A percentile compares a stretch with the other conserved stretches of the same genome.
phyloP scores from a whole-genome alignment of 768 basidiomycete species.

The Dendrothele bispora region DNA sequence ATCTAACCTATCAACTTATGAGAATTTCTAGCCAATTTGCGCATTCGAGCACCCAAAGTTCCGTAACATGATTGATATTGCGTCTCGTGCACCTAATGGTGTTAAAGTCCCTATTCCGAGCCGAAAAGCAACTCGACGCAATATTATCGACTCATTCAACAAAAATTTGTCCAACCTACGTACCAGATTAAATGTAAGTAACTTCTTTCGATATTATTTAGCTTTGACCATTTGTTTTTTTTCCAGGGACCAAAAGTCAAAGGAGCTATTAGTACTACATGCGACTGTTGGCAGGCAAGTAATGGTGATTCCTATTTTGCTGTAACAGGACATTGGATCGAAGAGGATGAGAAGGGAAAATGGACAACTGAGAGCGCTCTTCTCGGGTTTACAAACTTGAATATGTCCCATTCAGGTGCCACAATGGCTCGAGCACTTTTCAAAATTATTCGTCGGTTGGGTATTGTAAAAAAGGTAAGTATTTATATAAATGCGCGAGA shows the following conservation, averaged over 20 bases:
- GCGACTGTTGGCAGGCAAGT: slow-evolving; percentile 40
- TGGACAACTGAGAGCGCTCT: slow-evolving; percentile 32
- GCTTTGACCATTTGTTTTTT: not conserved
- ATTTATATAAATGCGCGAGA: slow-evolving; percentile 2
- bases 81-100: slow-evolving; percentile 22
- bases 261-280: slow-evolving; percentile 32
- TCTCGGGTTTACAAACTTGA: slow-evolving; percentile 35
- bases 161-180: slow-evolving; percentile 13
- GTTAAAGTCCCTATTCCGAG: slow-evolving; percentile 23
- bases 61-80: slow-evolving; percentile 23
- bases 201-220: not conserved
- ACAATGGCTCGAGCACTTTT: slow-evolving; percentile 37
- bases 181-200: slow-evolving; percentile 18
- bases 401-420: slow-evolving; percentile 35
- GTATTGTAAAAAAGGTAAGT: slow-evolving; percentile 28
- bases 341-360: slow-evolving; percentile 19
- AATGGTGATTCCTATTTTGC: slow-evolving; percentile 39
- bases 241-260: slow-evolving; percentile 13
- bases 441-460: slow-evolving; percentile 26
- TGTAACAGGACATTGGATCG: slow-evolving; percentile 37
- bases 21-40: slow-evolving; percentile 19
- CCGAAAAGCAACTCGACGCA: slow-evolving; percentile 12
- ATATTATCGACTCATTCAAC: slow-evolving; percentile 23
- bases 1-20: not conserved
- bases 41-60: slow-evolving; percentile 25